phyloP scores from a whole-genome alignment of 805 yeast genomes.

The Blastobotrys mokoenaii region DNA sequence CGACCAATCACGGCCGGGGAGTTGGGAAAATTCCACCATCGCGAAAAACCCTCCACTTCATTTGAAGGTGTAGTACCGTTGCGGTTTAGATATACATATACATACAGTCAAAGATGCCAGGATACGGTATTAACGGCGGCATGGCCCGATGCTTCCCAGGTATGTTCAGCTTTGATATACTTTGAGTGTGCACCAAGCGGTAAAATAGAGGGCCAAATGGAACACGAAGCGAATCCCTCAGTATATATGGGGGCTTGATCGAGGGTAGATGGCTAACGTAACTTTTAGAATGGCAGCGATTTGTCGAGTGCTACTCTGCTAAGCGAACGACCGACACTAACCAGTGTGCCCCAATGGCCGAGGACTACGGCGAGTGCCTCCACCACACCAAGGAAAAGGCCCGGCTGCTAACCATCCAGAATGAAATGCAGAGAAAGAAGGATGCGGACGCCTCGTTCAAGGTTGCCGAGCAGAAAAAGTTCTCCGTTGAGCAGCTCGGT shows the following conservation, averaged over 20 bases:
- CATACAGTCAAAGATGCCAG: conserved; percentile 20
- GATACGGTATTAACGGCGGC: conserved; percentile 30
- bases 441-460: conserved; percentile 17
- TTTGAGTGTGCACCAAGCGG: too few species aligned
- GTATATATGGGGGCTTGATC: too few species aligned
- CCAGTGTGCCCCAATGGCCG: conserved; percentile 36
- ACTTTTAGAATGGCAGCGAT: conserved; percentile 39
- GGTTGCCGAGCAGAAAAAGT: conserved; percentile 19
- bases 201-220: too few species aligned
- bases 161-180: neutral
- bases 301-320: conserved; percentile 39
- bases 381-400: conserved; percentile 38
- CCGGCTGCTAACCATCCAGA: conserved; percentile 23
- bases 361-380: conserved; percentile 43
- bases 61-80: too few species aligned
- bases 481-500: conserved; percentile 20
- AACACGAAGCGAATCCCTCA: too few species aligned
- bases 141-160: conserved; percentile 6
- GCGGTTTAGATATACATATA: too few species aligned
- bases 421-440: conserved; percentile 21
- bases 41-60: too few species aligned
- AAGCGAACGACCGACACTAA: conserved; percentile 29
- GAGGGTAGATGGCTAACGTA: too few species aligned
- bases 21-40: too few species aligned
- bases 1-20: too few species aligned